Percentiles rank a stretch among this genome's conserved stretches.
phyloP scores from a whole-genome alignment of 192 early-diverging fungal species.

The Backusella westeae region DNA sequence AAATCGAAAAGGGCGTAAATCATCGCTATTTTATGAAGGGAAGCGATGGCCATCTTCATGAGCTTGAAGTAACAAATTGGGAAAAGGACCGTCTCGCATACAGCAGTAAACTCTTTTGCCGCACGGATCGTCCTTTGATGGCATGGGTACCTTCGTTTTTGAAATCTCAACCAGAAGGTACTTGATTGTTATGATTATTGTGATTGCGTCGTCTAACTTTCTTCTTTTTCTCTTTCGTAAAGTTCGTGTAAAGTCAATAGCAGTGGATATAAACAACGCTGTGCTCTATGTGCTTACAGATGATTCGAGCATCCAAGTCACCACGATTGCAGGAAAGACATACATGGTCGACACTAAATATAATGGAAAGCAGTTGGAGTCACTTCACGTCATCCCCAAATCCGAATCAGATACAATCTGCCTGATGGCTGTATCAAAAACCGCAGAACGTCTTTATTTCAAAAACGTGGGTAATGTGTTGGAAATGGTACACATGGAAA shows the following conservation, averaged over 20 bases:
- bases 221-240: background rate
- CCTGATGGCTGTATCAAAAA: constrained; percentile 2
- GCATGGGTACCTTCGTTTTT: background rate
- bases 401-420: background rate
- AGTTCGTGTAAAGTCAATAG: constrained; percentile 6
- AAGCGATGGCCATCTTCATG: constrained; percentile 4
- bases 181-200: background rate
- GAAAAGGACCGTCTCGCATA: background rate
- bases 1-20: background rate
- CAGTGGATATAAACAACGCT: background rate
- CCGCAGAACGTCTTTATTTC: background rate
- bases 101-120: background rate
- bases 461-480: background rate
- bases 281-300: background rate
- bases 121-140: background rate
- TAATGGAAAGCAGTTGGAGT: background rate
- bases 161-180: constrained; percentile 7
- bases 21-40: constrained; percentile 5
- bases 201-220: background rate
- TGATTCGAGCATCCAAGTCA: background rate
- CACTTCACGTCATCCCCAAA: background rate
- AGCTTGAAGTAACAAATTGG: background rate
- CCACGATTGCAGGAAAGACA: background rate
- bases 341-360: background rate
- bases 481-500: background rate